phyloP scores from a whole-genome alignment of 2,329 filamentous ascomycete species.

The Laburnicola sp. region DNA sequence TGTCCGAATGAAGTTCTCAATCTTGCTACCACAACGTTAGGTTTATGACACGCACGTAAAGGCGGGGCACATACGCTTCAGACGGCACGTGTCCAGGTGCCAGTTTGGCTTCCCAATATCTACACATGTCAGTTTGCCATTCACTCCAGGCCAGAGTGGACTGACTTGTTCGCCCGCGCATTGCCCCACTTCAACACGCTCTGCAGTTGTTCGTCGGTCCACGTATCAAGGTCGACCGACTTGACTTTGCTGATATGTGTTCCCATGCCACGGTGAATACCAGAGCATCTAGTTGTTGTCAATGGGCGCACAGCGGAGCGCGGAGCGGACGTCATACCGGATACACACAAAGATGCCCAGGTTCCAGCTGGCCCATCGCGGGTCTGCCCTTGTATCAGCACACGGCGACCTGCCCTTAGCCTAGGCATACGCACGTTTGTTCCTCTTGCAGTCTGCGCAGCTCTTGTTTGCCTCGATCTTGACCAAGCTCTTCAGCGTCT shows the following conservation, averaged over 20 bases:
- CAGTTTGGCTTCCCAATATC: constrained; percentile 93
- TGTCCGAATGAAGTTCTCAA: constrained; percentile 98
- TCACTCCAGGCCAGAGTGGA: neutral
- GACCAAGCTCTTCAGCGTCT: constrained; percentile 89
- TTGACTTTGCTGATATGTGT: constrained; percentile 98
- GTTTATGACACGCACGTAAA: neutral
- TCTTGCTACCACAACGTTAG: constrained; percentile 63
- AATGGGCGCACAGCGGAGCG: constrained; percentile 8
- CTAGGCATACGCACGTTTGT: constrained; percentile 73
- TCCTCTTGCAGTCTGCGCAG: constrained; percentile 97
- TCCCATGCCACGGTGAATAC: constrained; percentile 97
- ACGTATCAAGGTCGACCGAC: constrained; percentile 94
- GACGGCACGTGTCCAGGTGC: constrained; percentile 89
- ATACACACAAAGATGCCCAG: constrained; percentile 97
- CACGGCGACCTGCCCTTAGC: neutral
- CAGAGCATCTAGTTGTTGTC: constrained; percentile 69
- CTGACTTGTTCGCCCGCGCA: constrained; percentile 86
- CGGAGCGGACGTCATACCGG: constrained; percentile 51
- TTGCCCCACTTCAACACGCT: constrained; percentile 97
- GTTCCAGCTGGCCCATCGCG: constrained; percentile 99
- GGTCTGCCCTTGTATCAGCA: constrained; percentile 63
- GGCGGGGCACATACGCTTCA: constrained; percentile 64
- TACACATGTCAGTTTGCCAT: constrained; percentile 39
- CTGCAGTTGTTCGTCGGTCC: constrained; percentile 97
- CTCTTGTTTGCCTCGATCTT: constrained; percentile 96